Conservation (phyloP, 305 asterid genomes). For the Rubia peregrina region DNA sequence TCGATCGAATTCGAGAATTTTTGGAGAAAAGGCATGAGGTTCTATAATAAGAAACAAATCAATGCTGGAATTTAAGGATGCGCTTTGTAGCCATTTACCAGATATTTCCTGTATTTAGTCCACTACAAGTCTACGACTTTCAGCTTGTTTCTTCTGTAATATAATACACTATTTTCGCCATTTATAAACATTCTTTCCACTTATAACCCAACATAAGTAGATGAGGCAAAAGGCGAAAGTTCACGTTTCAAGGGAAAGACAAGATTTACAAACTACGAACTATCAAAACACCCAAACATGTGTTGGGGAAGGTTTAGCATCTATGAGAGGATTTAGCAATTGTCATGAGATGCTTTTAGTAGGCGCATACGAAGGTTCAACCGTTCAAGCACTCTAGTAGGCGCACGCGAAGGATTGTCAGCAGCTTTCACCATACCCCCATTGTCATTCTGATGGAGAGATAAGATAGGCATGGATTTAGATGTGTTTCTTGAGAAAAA, state of each 20-base stretch:
- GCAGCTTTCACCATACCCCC: not conserved
- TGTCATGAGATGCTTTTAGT: too few species aligned
- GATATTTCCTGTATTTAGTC: not conserved
- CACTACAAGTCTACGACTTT: not conserved
- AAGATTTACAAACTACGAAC: not conserved
- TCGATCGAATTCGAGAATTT: not conserved
- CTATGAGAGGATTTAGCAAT: too few species aligned
- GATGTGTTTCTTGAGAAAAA: not conserved
- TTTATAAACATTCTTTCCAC: not conserved
- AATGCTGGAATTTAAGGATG: not conserved
- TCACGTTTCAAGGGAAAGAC: not conserved
- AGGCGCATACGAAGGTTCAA: too few species aligned
- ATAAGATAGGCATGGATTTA: not conserved
- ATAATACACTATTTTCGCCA: not conserved
- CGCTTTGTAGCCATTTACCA: not conserved
- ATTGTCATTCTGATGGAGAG: slow-evolving; percentile 1
- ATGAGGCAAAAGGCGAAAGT: not conserved
- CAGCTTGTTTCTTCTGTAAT: not conserved
- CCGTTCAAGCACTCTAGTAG: too few species aligned
- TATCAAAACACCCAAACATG: not conserved
- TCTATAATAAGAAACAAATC: not conserved
- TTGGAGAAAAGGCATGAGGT: not conserved
- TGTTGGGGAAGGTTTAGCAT: not conserved
- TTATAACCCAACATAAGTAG: not conserved
- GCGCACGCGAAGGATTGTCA: not conserved